Conservation (phyloP, 768 basidiomycete genomes). For the Boletus bicolor region DNA sequence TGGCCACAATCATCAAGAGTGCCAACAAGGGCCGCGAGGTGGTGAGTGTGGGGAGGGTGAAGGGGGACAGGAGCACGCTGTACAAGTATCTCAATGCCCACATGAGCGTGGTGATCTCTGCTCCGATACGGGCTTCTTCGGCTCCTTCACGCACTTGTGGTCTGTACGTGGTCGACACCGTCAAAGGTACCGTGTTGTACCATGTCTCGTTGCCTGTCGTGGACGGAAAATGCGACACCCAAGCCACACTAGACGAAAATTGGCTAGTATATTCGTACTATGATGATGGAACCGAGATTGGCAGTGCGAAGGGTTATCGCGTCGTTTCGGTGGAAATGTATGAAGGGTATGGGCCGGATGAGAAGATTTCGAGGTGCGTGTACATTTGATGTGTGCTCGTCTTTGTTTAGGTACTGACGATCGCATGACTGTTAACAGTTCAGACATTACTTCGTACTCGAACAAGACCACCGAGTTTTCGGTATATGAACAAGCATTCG, state of each 20-base stretch:
- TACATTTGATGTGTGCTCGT: neutral
- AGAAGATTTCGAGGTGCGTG: conserved; percentile 69
- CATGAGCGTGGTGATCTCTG: conserved; percentile 63
- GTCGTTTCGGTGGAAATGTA: conserved; percentile 87
- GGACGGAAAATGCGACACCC: conserved; percentile 55
- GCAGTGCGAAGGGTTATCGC: conserved; percentile 60
- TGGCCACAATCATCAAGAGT: conserved; percentile 51
- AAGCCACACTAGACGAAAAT: conserved; percentile 76
- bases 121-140: conserved; percentile 20
- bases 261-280: conserved; percentile 92
- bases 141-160: conserved; percentile 42
- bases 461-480: conserved; percentile 50
- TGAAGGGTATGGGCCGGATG: conserved; percentile 66
- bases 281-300: conserved; percentile 50
- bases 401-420: conserved; percentile 12
- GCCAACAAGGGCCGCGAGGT: conserved; percentile 44
- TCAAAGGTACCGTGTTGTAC: conserved; percentile 77
- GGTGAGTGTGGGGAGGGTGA: conserved; percentile 79
- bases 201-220: conserved; percentile 50
- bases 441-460: conserved; percentile 54
- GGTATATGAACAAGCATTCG: conserved; percentile 65
- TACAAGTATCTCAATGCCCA: conserved; percentile 95
- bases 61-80: conserved; percentile 82
- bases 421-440: conserved; percentile 32
- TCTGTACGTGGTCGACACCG: conserved; percentile 75